Evolutionary conservation across 2,329 filamentous ascomycete genomes (phyloP).

Genomic region (Aureobasidium sp.): DNA sequence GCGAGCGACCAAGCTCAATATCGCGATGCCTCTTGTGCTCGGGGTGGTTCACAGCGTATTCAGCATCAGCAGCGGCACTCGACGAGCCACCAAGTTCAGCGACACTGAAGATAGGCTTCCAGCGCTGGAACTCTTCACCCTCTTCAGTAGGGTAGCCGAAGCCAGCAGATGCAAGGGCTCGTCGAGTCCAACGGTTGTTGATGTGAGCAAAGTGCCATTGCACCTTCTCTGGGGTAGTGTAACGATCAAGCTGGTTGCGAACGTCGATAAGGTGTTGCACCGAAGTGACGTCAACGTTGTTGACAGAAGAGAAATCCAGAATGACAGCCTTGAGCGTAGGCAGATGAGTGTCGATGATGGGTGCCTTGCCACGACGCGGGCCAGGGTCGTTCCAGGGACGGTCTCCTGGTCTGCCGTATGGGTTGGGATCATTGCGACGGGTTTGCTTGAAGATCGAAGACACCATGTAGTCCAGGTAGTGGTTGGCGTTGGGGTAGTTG

Average conservation of each 20-base stretch:
- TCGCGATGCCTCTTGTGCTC: slow-evolving; percentile 30
- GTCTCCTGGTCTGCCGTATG: slow-evolving; percentile 57
- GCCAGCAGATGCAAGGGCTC: slow-evolving; percentile 75
- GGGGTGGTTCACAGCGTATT: slow-evolving; percentile 53
- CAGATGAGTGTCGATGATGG: slow-evolving; percentile 43
- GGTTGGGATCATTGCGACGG: slow-evolving; percentile 64
- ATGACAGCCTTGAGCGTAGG: slow-evolving; percentile 83
- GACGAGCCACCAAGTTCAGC: slow-evolving; percentile 71
- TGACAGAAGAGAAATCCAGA: slow-evolving; percentile 87
- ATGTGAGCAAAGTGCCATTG: slow-evolving; percentile 97
- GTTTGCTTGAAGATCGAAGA: slow-evolving; percentile 51
- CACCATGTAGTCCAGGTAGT: slow-evolving; percentile 67
- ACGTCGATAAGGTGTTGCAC: slow-evolving; percentile 91
- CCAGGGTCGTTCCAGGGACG: slow-evolving; percentile 94
- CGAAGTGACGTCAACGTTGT: slow-evolving; percentile 89
- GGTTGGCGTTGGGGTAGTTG: slow-evolving; percentile 90
- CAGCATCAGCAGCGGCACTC: slow-evolving; percentile 63
- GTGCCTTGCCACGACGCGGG: slow-evolving; percentile 44
- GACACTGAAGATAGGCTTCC: slow-evolving; percentile 94
- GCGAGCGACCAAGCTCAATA: slow-evolving; percentile 25
- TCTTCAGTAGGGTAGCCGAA: slow-evolving; percentile 72
- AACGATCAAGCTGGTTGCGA: slow-evolving; percentile 84
- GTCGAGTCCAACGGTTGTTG: slow-evolving; percentile 91
- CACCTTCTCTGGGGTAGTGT: slow-evolving; percentile 70
- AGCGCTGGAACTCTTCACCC: slow-evolving; percentile 53